Evolutionary conservation across 1,284 basidiomycete genomes (phyloP), one percentile per base, ranked within the genome.

Genomic region (Microbotryum saponariae): DNA sequence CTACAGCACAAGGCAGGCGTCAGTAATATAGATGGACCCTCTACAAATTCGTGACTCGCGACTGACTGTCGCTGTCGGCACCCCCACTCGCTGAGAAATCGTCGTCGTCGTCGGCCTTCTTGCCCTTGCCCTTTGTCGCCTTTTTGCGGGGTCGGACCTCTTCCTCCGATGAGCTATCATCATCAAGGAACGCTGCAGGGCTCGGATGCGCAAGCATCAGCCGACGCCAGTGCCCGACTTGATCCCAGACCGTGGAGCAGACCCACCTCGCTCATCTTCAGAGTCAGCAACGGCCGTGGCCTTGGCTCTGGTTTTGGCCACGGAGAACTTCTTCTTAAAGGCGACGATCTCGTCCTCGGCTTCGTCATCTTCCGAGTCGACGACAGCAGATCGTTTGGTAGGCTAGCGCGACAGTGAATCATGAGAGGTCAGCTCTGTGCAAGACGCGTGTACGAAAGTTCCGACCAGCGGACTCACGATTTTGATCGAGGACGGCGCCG

Each of bases 221-320:
- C 12, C 12, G 37, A 42, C 37, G 16, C 9, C 20, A 10, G 7
- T 31, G 20, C 46, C 25, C 45, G 27, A 4, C 20, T 25, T 18
- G 20, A 16, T 21, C 27, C 46, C 21, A 25, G 20, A 27, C 18
- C 8, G 50, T 4, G 29, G 29, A 7, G 14, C 27, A 9, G 8
- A 33, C 59, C 10, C 10, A 58, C 56, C 64, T 9, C 63, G 59
- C 21, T 60, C 52, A 6, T 61, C 65, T n/a, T 73, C 69, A 23
- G 72, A 70, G 47, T 69, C 69, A 18, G 72, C 65, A 3, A 67
- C 51, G 7, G 67, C 56, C 9, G 59, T 37, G 7, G 48, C 25
- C 54, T 56, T 55, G 14, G 54, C 25, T 5, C 48, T 52, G 31
- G 54, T 33, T 31, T 58, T 65, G 25, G 45, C 51, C 18, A 50